These are phyloP conservation scores for Caloboletus firmus DNA, from an alignment of 1,284 basidiomycete species.

Conservation along the genomic window DNA sequence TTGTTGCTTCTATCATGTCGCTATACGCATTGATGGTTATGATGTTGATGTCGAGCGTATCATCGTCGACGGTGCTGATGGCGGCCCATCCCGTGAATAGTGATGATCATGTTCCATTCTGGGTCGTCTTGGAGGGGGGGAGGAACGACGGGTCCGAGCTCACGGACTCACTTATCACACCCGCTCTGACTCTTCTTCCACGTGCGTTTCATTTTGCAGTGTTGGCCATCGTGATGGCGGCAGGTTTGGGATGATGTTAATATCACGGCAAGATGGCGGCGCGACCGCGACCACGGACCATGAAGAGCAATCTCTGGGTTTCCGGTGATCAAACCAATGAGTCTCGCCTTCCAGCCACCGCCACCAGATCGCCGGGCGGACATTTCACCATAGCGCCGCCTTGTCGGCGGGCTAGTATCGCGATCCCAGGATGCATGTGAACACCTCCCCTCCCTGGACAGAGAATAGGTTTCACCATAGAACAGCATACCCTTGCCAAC, in stretches of 20 bases:
- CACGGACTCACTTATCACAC: neutral
- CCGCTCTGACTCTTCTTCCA: neutral
- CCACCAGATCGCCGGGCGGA: neutral
- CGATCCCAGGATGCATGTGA: slow-evolving; percentile 4
- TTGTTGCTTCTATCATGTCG: neutral
- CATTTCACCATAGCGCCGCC: neutral
- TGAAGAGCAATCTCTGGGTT: neutral
- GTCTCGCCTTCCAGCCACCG: neutral
- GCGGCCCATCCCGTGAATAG: neutral
- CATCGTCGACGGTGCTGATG: slow-evolving; percentile 12
- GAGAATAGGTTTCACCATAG: neutral
- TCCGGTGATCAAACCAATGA: slow-evolving; percentile 18
- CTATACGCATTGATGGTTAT: slow-evolving; percentile 10
- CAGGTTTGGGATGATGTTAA: neutral
- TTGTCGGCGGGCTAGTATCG: neutral
- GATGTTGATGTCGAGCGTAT: slow-evolving; percentile 14
- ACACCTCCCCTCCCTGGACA: neutral
- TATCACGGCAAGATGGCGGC: neutral
- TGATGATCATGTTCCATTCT: slow-evolving; percentile 7
- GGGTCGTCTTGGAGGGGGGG: neutral
- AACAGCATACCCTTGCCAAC: neutral
- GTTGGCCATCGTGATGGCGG: slow-evolving; percentile 9
- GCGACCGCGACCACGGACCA: neutral
- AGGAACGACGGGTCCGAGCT: slow-evolving; percentile 16
- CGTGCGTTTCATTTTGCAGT: slow-evolving; percentile 23